Conservation (phyloP, 2,329 filamentous ascomycete genomes). For the Penicillium rolfsii region DNA sequence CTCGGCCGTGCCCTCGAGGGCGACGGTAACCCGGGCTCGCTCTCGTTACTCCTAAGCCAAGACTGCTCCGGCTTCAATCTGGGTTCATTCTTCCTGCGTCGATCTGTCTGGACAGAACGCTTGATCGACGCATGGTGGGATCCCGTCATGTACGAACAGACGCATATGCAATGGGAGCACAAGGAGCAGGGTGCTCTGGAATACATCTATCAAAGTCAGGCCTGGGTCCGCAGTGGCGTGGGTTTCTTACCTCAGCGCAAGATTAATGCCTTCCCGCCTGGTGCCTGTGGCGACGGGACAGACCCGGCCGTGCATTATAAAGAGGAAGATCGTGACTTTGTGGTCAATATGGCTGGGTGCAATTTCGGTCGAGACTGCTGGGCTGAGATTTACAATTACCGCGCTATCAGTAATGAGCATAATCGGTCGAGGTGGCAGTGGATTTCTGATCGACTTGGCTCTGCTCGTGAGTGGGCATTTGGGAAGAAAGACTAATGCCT, state of each 20-base stretch:
- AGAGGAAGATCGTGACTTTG: slow-evolving; percentile 81
- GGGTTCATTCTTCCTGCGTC: slow-evolving; percentile 88
- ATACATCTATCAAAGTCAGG: slow-evolving; percentile 86
- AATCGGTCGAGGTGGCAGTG: slow-evolving; percentile 83
- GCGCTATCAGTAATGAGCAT: slow-evolving; percentile 84
- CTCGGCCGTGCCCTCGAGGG: slow-evolving; percentile 72
- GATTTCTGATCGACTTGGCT: slow-evolving; percentile 40
- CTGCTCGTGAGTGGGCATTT: slow-evolving; percentile 28
- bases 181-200: slow-evolving; percentile 97
- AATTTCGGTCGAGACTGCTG: slow-evolving; percentile 97
- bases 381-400: slow-evolving; percentile 96
- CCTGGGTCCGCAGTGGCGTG: slow-evolving; percentile 87
- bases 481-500: slow-evolving; percentile 10
- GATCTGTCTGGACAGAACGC: slow-evolving; percentile 86
- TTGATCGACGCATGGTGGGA: slow-evolving; percentile 98
- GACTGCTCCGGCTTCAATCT: slow-evolving; percentile 97
- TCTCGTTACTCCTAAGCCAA: slow-evolving; percentile 87
- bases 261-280: slow-evolving; percentile 91
- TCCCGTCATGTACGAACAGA: slow-evolving; percentile 94
- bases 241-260: slow-evolving; percentile 88
- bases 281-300: slow-evolving; percentile 69
- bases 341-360: slow-evolving; percentile 98
- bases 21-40: slow-evolving; percentile 74
- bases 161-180: slow-evolving; percentile 98
- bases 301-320: slow-evolving; percentile 83